Evolutionary conservation across 306 rosid genomes (phyloP), one percentile per base, ranked within the genome.

Genomic region (Quercus gilva): DNA sequence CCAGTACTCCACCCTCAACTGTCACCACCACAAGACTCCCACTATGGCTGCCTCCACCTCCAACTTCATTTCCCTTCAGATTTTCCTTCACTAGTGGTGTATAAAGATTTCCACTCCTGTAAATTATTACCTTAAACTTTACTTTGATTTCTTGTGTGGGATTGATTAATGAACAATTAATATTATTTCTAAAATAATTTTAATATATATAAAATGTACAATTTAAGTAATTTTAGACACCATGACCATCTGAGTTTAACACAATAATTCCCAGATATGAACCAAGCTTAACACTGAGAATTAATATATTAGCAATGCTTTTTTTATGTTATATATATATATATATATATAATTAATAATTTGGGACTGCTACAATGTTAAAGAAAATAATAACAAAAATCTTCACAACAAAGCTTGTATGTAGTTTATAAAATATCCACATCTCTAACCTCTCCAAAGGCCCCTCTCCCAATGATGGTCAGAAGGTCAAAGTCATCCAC

Each of bases 401-500:
- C 55, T 55, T 26, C 56, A 26, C 35, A 53, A 68, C 33, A 26
- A 3, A 74, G 33, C 57, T 41, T 75, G n/a, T 56, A 55, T 80
- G 61, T 60, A 58, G 61, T 57, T 37, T 37, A 71, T 10, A 25
- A 75, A 18, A 73, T 4, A 72, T 84, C 77, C 59, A 74, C 60
- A 74, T 80, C 43, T 81, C 83, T 85, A 69, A 94, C 99, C 97
- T 94, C 98, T 79, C 92, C 99, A 74, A 92, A 94, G 82, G 99
- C 97, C 60, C 99, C 99, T 84, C 99, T 88, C 78, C 99, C 99
- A 70, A 94, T 92, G 49, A 94, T 92, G 78, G 90, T 85, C 75
- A 91, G 87, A 83, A 92, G 97, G 77, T 94, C 90, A 77, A 94
- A 94, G 86, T 94, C 97, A 33, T 90, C 91, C 37, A 91, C 99